A percentile compares a stretch with the other conserved stretches of the same genome.
Evolutionary conservation across 768 basidiomycete genomes (phyloP).

Genomic region (Brasilioporus rufonigricans): DNA sequence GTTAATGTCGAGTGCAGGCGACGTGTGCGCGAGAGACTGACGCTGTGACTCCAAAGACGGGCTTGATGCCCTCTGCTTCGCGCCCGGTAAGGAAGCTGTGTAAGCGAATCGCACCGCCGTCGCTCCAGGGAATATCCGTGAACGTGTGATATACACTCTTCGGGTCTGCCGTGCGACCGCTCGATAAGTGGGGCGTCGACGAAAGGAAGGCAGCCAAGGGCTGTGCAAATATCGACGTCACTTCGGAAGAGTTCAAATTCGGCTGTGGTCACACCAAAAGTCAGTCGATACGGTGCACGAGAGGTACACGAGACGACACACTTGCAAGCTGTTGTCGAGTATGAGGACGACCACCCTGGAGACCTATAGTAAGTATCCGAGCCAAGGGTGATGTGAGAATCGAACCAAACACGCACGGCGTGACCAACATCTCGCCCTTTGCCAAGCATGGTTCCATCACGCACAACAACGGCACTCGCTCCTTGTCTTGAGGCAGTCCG

Average conservation of each 20-base stretch:
- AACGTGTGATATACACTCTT: conserved; percentile 57
- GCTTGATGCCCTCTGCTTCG: conserved; percentile 81
- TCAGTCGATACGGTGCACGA: not conserved
- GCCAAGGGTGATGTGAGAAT: not conserved
- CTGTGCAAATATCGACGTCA: conserved; percentile 80
- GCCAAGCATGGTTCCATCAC: conserved; percentile 78
- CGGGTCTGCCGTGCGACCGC: conserved; percentile 52
- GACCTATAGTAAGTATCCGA: not conserved
- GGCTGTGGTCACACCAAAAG: conserved; percentile 45
- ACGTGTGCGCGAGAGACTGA: conserved; percentile 37
- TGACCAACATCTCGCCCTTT: conserved; percentile 70
- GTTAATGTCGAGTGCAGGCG: not conserved
- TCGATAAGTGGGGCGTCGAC: conserved; percentile 55
- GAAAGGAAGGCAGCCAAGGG: conserved; percentile 73
- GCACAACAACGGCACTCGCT: conserved; percentile 72
- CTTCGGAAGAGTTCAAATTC: conserved; percentile 76
- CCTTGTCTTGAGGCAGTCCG: conserved; percentile 71
- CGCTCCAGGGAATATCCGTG: conserved; percentile 49
- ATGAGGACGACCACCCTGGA: conserved; percentile 81
- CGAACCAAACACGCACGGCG: conserved; percentile 61
- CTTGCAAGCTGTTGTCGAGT: conserved; percentile 71
- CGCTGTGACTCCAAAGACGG: conserved; percentile 88
- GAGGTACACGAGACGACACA: conserved; percentile 25
- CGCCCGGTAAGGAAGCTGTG: conserved; percentile 86
- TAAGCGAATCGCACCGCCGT: conserved; percentile 43